Conservation (phyloP, 1,284 basidiomycete genomes). For the Golubevia sp. region DNA sequence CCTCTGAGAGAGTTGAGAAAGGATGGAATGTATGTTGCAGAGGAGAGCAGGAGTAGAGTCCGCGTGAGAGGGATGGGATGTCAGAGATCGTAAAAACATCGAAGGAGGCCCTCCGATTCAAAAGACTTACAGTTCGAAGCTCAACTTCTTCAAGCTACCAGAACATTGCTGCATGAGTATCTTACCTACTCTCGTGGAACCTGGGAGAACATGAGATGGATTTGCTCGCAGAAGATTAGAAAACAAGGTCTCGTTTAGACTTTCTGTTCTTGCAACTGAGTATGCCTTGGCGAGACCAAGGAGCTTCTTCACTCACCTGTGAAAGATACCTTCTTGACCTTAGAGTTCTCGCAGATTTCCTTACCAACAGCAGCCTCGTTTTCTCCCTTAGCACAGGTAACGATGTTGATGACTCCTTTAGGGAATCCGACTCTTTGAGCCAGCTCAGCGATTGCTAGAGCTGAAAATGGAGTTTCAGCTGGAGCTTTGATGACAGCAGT, state of each 20-base stretch:
- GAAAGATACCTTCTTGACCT: conserved; percentile 87
- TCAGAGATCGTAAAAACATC: conserved; percentile 45
- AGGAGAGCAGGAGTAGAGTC: conserved; percentile 24
- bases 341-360: conserved; percentile 66
- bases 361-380: conserved; percentile 80
- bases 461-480: conserved; percentile 92
- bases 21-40: background rate
- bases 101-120: conserved; percentile 8
- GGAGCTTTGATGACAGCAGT: conserved; percentile 95
- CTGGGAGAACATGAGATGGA: no score
- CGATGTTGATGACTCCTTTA: conserved; percentile 90
- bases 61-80: conserved; percentile 78
- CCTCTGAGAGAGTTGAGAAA: conserved; percentile 37
- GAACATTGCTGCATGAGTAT: conserved; percentile 81
- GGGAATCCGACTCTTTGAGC: conserved; percentile 86
- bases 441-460: conserved; percentile 83
- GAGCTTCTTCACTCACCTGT: no score
- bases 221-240: no score
- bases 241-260: no score
- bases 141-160: conserved; percentile 85
- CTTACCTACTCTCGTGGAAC: conserved; percentile 90
- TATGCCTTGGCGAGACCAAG: no score
- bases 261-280: no score
- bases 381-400: conserved; percentile 76
- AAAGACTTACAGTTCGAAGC: conserved; percentile 37